Base-by-base conservation (phyloP, 192 early-diverging fungal species). In the Paraglomus brasilianum region DNA sequence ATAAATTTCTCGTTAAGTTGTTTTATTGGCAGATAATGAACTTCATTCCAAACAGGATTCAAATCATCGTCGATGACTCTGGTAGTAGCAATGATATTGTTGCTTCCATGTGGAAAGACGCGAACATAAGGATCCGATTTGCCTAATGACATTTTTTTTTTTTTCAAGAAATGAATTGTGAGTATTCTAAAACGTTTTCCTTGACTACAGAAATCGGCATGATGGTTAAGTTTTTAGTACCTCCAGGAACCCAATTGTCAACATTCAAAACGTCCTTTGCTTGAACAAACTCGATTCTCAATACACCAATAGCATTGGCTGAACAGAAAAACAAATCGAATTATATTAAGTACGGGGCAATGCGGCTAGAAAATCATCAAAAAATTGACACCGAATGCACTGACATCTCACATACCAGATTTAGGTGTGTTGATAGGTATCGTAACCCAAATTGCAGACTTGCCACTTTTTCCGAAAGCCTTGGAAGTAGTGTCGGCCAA, bases 41-140 rank as follows among this genome's bases (percentile, higher is more conserved):
- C 87, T 80, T 95, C 94, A 76, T 95, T 89, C 95, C 95, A 99
- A 38, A 87, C 85, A 1, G 97, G 97, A 59, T 94, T 86, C 61
- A 96, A 73, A 17, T 89, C 88, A 69, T 92, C 89, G 30, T 90
- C 85, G 70, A 93, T 91, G 72, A 88, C 83, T 39, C 90, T 86
- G 13, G 94, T 95, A 44, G 85, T 91, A 57, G 92, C 79, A n/a
- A 81, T 68, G 73, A 86, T 78, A 6, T 75, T 71, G 44, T 71
- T 72, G 9, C 70, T 61, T 36, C 73, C 71, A 6, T 14, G 8
- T 8, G 8, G 47, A 53, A 62, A 74, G 17, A 97, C 78, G 52
- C 90, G 86, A 41, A 86, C 82, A 78, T 97, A 99, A 17, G 97
- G 97, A 66, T 98, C 95, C 1, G 94, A 96, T 78, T 91, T 94